Percentiles rank a stretch among this genome's conserved stretches.
These are phyloP conservation scores for Xanthoconium purpureum DNA, from an alignment of 768 basidiomycete species.

Conservation along the genomic window DNA sequence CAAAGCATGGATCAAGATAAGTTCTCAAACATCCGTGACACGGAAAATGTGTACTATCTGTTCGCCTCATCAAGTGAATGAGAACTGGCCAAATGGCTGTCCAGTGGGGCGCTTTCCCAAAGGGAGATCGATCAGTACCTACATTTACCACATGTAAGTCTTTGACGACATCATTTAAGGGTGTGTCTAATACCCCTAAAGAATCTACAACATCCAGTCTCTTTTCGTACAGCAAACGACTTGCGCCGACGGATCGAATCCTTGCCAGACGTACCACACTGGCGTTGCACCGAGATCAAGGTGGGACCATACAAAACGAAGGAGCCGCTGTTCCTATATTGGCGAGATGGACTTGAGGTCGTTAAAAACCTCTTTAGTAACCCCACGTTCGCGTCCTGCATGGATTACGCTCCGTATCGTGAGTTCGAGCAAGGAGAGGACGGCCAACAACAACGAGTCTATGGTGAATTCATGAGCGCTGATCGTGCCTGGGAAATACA, in stretches of 20 bases:
- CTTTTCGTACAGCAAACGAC: background rate
- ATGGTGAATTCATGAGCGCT: background rate
- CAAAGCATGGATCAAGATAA: constrained; percentile 2
- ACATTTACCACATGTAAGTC: background rate
- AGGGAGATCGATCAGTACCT: constrained; percentile 1
- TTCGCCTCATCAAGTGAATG: constrained; percentile 2
- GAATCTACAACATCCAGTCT: background rate
- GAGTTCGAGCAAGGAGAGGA: constrained; percentile 1
- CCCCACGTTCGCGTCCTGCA: constrained; percentile 15
- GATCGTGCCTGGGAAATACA: background rate
- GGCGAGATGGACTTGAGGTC: constrained; percentile 26
- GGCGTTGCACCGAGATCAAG: background rate
- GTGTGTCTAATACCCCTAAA: background rate
- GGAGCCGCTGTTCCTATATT: background rate
- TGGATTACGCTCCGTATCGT: constrained; percentile 3
- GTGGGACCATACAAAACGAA: background rate
- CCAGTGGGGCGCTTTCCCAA: background rate
- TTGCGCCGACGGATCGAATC: background rate
- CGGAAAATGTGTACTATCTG: background rate
- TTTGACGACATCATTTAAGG: background rate
- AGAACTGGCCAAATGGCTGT: constrained; percentile 6
- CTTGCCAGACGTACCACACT: constrained; percentile 1
- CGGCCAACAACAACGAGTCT: background rate
- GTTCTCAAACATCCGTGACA: background rate
- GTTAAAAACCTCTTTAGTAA: constrained; percentile 24